Evolutionary conservation across 192 early-diverging fungal genomes (phyloP), one percentile per base, ranked within the genome.

Genomic region (Diversispora epigaea): DNA sequence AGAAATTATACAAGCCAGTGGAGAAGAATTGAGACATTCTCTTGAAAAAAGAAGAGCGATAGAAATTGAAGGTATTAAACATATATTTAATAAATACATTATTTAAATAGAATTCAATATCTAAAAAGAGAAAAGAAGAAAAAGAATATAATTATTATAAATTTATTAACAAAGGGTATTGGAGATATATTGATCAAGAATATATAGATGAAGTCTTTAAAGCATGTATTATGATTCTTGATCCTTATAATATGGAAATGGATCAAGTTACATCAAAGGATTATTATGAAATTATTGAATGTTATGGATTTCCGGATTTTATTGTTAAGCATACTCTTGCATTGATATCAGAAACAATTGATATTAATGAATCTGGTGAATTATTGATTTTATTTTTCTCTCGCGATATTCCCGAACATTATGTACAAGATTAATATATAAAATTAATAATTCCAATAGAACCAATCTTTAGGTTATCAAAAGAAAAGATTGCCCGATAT

Each of bases 111-210:
- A 32, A 32, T 32, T 32, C 25, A 32, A 1, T 32, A 32, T 32
- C 25, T 32, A 1, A 32, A 32, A 32, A 32, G 25, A 2, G 25
- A 32, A 32, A 32, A 32, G 25, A 32, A 32, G 25, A 32, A 32
- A 32, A 32, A 32, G 25, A 32, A 32, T 60, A 60, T 60, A 22
- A 60, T 25, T 61, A 61, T 32, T 11, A 61, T 12, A 0, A 32
- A 22, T 60, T 60, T 40, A 32, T 11, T 61, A 61, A 32, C 22
- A 21, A 60, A 61, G 58, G 58, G 3, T 61, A 32, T 61, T 61
- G 58, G 58, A 61, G 58, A 61, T 61, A 32, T 25, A 61, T 61
- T 32, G 58, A 61, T 21, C 19, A 10, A 9, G 58, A 61, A 61
- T 61, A 61, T 25, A 21, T 61, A 32, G 0, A 10, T 21, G 6